Conservation (phyloP, 148 eudicot genomes). For the Mesembryanthemum crystallinum region DNA sequence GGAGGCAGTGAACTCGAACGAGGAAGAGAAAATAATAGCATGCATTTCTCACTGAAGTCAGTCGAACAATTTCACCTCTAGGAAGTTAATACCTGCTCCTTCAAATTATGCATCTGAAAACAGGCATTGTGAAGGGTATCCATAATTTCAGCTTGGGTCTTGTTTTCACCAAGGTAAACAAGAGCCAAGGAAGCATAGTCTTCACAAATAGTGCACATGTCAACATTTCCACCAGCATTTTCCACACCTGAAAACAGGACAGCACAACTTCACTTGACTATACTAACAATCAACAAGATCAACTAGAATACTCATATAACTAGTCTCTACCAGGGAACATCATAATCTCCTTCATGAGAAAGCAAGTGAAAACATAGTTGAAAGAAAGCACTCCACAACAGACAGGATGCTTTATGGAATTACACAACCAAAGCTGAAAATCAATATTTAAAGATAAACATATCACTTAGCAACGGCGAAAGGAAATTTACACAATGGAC, state of each 20-base stretch:
- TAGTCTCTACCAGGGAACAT: neutral
- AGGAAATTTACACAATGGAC: neutral
- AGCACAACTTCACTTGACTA: slow-evolving; percentile 1
- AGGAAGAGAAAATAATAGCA: slow-evolving; percentile 1
- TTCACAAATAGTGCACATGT: slow-evolving; percentile 66
- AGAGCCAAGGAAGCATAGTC: slow-evolving; percentile 58
- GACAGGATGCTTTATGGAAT: neutral
- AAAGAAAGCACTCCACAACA: neutral
- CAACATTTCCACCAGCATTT: slow-evolving; percentile 26
- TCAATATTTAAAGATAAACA: no score
- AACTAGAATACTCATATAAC: neutral
- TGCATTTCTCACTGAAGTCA: neutral
- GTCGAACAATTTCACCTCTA: slow-evolving; percentile 4
- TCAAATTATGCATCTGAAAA: slow-evolving; percentile 45
- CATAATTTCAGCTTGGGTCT: slow-evolving; percentile 60
- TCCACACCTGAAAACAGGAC: slow-evolving; percentile 23
- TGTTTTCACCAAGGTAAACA: slow-evolving; percentile 53
- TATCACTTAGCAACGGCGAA: neutral
- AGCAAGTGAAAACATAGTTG: neutral
- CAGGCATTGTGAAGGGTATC: slow-evolving; percentile 64
- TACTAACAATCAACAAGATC: neutral
- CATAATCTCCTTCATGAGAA: neutral
- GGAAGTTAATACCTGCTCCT: slow-evolving; percentile 46
- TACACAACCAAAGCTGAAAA: neutral
- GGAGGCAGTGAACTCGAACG: no score